These are phyloP conservation scores for Phoenix dactylifera DNA, from an alignment of 176 grass and related monocot species.

Conservation along the genomic window DNA sequence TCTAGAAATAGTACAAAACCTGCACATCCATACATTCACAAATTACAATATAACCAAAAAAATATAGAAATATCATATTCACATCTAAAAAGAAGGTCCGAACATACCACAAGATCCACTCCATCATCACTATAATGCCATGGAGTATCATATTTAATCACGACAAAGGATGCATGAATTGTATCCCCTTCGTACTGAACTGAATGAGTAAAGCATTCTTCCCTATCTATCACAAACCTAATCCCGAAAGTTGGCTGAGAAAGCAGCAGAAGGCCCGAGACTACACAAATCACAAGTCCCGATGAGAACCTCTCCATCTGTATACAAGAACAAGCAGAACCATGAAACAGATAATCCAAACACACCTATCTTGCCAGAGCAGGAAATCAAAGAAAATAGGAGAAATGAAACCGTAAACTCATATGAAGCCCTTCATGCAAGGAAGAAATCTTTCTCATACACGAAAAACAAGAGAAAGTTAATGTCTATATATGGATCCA, in stretches of 20 bases:
- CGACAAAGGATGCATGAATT: slow-evolving; percentile 74
- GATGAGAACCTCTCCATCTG: slow-evolving; percentile 30
- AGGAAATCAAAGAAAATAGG: no score
- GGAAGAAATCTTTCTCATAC: no score
- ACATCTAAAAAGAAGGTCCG: not conserved
- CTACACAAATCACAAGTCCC: slow-evolving; percentile 25
- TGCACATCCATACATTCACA: no score
- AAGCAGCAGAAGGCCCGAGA: slow-evolving; percentile 18
- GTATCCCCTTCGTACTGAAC: slow-evolving; percentile 82
- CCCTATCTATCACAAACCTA: slow-evolving; percentile 86
- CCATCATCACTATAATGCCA: slow-evolving; percentile 78
- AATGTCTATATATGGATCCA: no score
- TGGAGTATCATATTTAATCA: slow-evolving; percentile 78
- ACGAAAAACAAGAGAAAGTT: no score
- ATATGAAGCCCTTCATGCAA: no score
- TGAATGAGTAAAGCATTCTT: slow-evolving; percentile 83
- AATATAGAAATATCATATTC: not conserved
- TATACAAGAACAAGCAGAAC: not conserved
- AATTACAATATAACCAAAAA: no score
- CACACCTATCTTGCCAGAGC: no score
- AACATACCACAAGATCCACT: slow-evolving; percentile 81
- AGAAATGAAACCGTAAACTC: no score
- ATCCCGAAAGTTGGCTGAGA: slow-evolving; percentile 33
- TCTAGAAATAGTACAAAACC: no score
- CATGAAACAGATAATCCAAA: no score